Percentiles rank a stretch among this genome's conserved stretches.
These are phyloP conservation scores for Ogataea minuta DNA, from an alignment of 805 yeast species.

Conservation along the genomic window DNA sequence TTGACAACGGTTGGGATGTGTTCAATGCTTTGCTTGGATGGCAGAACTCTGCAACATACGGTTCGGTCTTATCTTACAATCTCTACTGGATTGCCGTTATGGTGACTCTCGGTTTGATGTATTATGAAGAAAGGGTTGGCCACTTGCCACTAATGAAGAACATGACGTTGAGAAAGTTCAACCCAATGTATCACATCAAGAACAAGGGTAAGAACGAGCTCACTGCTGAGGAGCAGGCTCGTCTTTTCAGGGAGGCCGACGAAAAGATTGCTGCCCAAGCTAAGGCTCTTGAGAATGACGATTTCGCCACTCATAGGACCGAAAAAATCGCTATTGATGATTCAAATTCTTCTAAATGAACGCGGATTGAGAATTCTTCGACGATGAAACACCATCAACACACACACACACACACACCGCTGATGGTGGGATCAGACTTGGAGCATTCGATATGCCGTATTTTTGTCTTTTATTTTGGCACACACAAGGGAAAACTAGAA, in stretches of 20 bases:
- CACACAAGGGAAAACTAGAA: conserved; percentile 16
- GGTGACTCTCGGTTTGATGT: conserved; percentile 54
- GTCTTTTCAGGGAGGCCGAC: conserved; percentile 47
- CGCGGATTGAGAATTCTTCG: background rate
- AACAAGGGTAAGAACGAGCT: conserved; percentile 61
- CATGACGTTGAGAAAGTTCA: conserved; percentile 48
- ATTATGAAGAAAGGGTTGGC: conserved; percentile 80
- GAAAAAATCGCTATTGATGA: conserved; percentile 8
- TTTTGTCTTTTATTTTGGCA: conserved; percentile 1
- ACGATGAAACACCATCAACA: background rate
- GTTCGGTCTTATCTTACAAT: conserved; percentile 87
- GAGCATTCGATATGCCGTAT: background rate
- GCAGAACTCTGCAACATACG: conserved; percentile 95
- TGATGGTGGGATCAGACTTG: background rate
- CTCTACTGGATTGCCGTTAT: conserved; percentile 80
- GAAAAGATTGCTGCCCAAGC: conserved; percentile 25
- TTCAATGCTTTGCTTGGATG: conserved; percentile 94
- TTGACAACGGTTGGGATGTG: conserved; percentile 94
- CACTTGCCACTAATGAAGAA: conserved; percentile 69
- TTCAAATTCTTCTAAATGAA: background rate
- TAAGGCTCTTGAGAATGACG: background rate
- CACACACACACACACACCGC: conserved; percentile 18
- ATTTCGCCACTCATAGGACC: background rate
- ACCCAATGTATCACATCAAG: conserved; percentile 73
- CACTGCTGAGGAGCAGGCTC: conserved; percentile 49